Evolutionary conservation across 768 basidiomycete species (phyloP), one percentile per base, ranked within the genome.

Genomic region (Lactarius sp.): DNA sequence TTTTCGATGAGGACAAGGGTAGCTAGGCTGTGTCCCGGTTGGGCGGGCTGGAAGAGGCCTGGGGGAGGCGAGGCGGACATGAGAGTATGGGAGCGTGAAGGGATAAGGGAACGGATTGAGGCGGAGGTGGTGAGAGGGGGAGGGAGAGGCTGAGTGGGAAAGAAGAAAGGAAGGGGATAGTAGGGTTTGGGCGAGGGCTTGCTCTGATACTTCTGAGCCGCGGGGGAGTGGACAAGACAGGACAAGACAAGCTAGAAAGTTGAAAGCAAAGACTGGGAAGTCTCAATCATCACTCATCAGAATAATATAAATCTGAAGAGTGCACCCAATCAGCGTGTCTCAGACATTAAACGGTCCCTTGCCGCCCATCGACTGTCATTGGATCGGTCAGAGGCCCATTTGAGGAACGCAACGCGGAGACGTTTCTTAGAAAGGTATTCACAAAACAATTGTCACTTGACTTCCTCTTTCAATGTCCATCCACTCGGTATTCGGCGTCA

Each of bases 1-100:
- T 68, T 68, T 52, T 68, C 68, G 55, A 68, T 68, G 56, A 68
- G 66, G 53, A 67, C 50, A 10, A 66, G 62, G 62, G 66, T 68
- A 14, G 66, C 65, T 13, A 68, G 53, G 52, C 27, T 60, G 41
- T 68, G 59, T 18, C 66, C 61, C 27, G 53, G 68, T 39, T 59
- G 58, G 34, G 57, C 51, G 20, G 66, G 68, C 54, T 39, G 53
- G 65, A 68, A 68, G 55, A 67, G 59, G 36, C 65, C 68, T 51
- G 44, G 51, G 51, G 66, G 65, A 27, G 59, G 54, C 22, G 66
- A 39, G 39, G 50, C 27, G 55, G 59, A 60, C 66, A 59, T 59
- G 61, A 41, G 52, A 49, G 56, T 41, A 57, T 50, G 55, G 14
- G 42, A 44, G 42, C 16, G 44, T 10, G 37, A 36, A 33, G 49